Evolutionary conservation across 306 rosid species (phyloP).

Genomic region (Quercus robur): DNA sequence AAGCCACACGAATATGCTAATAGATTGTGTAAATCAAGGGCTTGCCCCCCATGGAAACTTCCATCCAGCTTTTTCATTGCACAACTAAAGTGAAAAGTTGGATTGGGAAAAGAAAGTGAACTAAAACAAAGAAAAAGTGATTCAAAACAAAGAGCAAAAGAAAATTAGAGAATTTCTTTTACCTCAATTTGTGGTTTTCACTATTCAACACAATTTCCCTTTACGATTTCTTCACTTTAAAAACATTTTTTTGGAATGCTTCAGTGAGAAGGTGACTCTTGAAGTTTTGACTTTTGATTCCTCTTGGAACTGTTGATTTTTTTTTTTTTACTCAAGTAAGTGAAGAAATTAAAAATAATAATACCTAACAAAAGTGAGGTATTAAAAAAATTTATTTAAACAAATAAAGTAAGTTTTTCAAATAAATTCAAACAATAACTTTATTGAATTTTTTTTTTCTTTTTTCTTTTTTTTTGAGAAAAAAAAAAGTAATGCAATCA

Average conservation of each 20-base stretch:
- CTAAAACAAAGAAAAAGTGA: constrained; percentile 17
- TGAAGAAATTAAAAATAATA: no score
- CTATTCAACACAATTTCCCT: constrained; percentile 20
- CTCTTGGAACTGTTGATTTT: no score
- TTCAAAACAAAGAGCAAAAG: not conserved
- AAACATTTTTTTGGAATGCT: not conserved
- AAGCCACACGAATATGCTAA: not conserved
- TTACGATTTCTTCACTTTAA: constrained; percentile 18
- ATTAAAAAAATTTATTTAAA: no score
- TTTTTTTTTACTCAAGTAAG: no score
- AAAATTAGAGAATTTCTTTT: constrained; percentile 24
- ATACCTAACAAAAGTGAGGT: no score
- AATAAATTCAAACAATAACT: no score
- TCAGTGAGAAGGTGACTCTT: not conserved
- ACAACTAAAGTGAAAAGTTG: not conserved
- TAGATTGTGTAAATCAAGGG: not conserved
- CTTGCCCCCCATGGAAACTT: not conserved
- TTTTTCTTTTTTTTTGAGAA: no score
- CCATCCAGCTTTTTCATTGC: not conserved
- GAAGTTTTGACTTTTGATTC: no score
- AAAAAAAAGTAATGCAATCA: no score
- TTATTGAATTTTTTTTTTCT: no score
- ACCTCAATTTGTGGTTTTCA: not conserved
- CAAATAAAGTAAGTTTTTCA: no score
- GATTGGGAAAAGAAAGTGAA: constrained; percentile 20